Evolutionary conservation across 305 asterid species (phyloP), one percentile per base, ranked within the genome.

Genomic region (Monarda citriodora): DNA sequence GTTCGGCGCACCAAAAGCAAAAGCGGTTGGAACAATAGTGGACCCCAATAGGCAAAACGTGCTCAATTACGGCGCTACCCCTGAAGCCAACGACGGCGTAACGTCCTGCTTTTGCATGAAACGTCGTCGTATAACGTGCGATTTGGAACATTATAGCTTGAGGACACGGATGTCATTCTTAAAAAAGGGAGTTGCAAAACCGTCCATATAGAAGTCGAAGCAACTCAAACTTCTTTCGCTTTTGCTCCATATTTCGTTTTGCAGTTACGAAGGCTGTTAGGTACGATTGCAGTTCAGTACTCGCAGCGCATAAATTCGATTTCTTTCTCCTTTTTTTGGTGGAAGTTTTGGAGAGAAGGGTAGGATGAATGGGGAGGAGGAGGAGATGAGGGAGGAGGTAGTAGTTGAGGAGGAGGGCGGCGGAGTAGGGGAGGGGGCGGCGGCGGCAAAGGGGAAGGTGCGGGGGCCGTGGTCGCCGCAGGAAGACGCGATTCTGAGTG

Each of bases 381-480:
- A 56, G 62, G 54, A 17, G 70, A 3, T 17, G 52, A 44, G 53
- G 26, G 69, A 29, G 7, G 61, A n/a, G n/a, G n/a, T n/a, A n/a
- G n/a, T n/a, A n/a, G n/a, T n/a, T n/a, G n/a, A n/a, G 26, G 69
- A 29, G 7, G 61, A 45, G 23, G 79, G 62, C n/a, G 74, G 60
- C 23, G 72, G 61, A 20, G 65, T 22, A 5, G 71, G 26, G 26
- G 66, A 58, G 53, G 80, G 61, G n/a, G 63, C 45, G 41, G 63
- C 63, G 53, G 71, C 61, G 37, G 50, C 50, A 17, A 65, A 66
- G 53, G 77, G 79, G 53, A 80, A 71, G 70, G 82, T 88, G 29
- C 82, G 78, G 58, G 97, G 93, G 9, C 84, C 96, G 21, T 91
- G 97, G 96, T 83, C 89, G 51, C 77, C 71, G 68, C 86, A 82